A percentile compares a stretch with the other conserved stretches of the same genome.
These are phyloP conservation scores for Oenanthe javanica DNA, from an alignment of 140 eudicot species.

Conservation along the genomic window DNA sequence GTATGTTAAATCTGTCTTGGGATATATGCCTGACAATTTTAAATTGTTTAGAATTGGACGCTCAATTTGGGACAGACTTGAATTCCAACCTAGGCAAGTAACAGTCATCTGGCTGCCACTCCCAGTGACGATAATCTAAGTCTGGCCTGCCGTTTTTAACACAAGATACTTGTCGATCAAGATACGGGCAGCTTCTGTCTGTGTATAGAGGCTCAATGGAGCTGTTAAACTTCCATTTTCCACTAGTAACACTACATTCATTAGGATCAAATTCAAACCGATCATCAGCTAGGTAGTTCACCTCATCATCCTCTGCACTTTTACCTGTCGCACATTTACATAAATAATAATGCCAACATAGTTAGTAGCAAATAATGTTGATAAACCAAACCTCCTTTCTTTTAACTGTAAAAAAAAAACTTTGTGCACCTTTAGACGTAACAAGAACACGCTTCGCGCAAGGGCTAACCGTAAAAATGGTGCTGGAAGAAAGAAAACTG, in stretches of 20 bases:
- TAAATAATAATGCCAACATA: background rate
- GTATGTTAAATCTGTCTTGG: background rate
- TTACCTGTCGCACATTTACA: conserved; percentile 29
- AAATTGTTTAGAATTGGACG: background rate
- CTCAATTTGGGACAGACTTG: background rate
- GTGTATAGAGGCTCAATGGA: conserved; percentile 67
- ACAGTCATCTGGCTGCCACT: conserved; percentile 93
- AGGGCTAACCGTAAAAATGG: conserved; percentile 33
- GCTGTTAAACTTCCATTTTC: conserved; percentile 78
- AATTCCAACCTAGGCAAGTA: conserved; percentile 67
- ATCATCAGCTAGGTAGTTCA: conserved; percentile 51
- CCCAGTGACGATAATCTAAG: conserved; percentile 68
- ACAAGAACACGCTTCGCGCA: conserved; percentile 37
- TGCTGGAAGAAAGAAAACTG: conserved; percentile 41
- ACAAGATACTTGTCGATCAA: conserved; percentile 85
- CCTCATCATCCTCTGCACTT: conserved; percentile 15
- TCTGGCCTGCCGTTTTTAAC: conserved; percentile 67
- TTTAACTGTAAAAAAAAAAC: background rate
- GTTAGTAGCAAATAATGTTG: background rate
- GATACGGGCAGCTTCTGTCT: conserved; percentile 66
- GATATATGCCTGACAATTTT: background rate
- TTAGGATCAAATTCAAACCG: conserved; percentile 70
- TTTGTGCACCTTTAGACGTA: conserved; percentile 15
- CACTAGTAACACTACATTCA: conserved; percentile 53
- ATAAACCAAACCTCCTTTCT: background rate